Evolutionary conservation across 2,329 filamentous ascomycete species (phyloP), one percentile per base, ranked within the genome.

Genomic region (Penicillium sumatraense): DNA sequence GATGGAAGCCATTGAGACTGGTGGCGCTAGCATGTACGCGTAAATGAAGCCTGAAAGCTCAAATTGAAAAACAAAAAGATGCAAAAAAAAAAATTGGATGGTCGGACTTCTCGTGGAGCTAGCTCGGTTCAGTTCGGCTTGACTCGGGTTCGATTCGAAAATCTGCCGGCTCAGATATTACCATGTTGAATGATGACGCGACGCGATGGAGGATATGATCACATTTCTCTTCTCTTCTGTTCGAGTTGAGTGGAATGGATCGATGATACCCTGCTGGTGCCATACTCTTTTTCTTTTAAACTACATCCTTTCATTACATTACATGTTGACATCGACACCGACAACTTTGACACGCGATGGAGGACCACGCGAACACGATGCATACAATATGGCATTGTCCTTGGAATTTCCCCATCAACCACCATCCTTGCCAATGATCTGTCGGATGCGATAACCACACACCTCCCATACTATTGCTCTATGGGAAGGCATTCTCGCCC

Each of bases 1-100:
- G 84, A 99, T 99, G 57, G 95, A 98, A 75, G 93, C 92, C 20
- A 85, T 99, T 69, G 92, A 97, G 85, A 95, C 91, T 53, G 95
- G 93, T 52, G 95, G 95, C 54, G 95, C 93, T 29, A 89, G 84
- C 68, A 67, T 86, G 63, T 82, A 80, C 65, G 80, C 77, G 59
- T 85, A 74, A 72, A n/a, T n/a, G n/a, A n/a, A n/a, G n/a, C n/a
- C n/a, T n/a, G n/a, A n/a, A n/a, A n/a, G n/a, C n/a, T n/a, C n/a
- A n/a, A n/a, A n/a, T n/a, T n/a, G n/a, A n/a, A n/a, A n/a, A n/a
- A n/a, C n/a, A n/a, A n/a, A n/a, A n/a, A n/a, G n/a, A n/a, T n/a
- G n/a, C n/a, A n/a, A 66, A 33, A 26, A 11, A 35, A 40, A 33
- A 40, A 29, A 20, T 5, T 21, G 24, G 23, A 45, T 14, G 14